These are phyloP conservation scores for Teunomyces panamensis DNA, from an alignment of 805 yeast genomes.

Conservation along the genomic window DNA sequence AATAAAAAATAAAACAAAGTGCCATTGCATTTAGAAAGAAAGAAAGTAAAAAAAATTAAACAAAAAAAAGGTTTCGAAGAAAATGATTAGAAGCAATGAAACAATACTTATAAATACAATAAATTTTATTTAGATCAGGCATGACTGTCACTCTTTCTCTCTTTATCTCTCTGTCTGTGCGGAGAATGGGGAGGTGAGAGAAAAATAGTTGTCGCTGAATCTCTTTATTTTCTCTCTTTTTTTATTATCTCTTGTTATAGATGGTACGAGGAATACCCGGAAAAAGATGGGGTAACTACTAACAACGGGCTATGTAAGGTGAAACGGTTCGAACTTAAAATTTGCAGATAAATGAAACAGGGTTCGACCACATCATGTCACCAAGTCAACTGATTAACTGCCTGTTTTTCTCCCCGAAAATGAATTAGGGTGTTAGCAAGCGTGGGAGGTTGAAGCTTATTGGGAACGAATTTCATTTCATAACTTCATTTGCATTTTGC, in stretches of 20 bases:
- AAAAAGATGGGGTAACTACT: too few relatives aligned
- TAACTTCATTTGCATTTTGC: neutral
- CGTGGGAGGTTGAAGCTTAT: neutral
- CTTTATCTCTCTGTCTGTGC: too few relatives aligned
- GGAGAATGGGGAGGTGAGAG: neutral
- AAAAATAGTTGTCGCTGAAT: too few relatives aligned
- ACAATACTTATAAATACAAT: neutral
- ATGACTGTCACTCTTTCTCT: too few relatives aligned
- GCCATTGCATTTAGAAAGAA: neutral
- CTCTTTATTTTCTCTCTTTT: too few relatives aligned
- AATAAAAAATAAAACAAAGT: neutral
- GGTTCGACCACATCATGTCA: neutral
- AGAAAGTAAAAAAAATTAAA: neutral
- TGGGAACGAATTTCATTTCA: neutral
- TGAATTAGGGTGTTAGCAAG: neutral
- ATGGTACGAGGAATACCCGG: too few relatives aligned
- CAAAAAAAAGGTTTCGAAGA: too few relatives aligned
- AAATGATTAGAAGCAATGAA: neutral
- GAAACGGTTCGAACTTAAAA: neutral
- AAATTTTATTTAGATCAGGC: too few relatives aligned
- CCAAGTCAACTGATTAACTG: neutral
- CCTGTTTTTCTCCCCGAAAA: too few relatives aligned
- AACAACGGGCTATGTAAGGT: neutral
- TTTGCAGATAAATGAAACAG: neutral
- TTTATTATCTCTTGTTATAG: too few relatives aligned